phyloP scores from a whole-genome alignment of 768 basidiomycete species.

The Chalciporus chontae region DNA sequence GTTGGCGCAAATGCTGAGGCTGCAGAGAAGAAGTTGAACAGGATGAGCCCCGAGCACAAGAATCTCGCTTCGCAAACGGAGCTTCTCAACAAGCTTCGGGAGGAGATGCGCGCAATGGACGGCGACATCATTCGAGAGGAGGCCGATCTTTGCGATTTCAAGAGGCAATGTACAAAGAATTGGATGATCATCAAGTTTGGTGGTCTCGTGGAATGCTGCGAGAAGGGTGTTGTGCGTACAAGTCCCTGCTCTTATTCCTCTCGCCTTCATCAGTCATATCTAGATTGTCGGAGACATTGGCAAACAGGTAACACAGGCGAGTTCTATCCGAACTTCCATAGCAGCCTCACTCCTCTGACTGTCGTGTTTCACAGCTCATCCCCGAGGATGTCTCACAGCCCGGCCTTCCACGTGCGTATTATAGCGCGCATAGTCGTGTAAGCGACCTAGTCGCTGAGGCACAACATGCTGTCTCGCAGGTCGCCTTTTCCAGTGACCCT shows the following conservation, averaged over 20 bases:
- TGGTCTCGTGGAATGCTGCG: constrained; percentile 76
- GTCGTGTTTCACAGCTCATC: constrained; percentile 53
- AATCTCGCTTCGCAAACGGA: constrained; percentile 73
- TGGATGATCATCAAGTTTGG: constrained; percentile 88
- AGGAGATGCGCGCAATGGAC: constrained; percentile 76
- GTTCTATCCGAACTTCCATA: constrained; percentile 2
- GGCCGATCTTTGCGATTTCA: constrained; percentile 76
- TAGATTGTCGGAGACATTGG: constrained; percentile 51
- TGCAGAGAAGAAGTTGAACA: constrained; percentile 85
- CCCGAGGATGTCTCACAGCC: constrained; percentile 78
- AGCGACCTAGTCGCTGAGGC: constrained; percentile 63
- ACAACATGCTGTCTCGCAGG: constrained; percentile 48
- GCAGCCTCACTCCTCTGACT: constrained; percentile 2
- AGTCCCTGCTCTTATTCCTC: background rate
- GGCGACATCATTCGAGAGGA: constrained; percentile 83
- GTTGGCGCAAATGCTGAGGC: constrained; percentile 70
- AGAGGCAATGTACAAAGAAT: constrained; percentile 61
- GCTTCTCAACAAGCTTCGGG: constrained; percentile 60
- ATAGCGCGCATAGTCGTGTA: constrained; percentile 62
- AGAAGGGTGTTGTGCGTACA: constrained; percentile 62
- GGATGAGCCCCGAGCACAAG: constrained; percentile 90
- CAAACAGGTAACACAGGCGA: constrained; percentile 42
- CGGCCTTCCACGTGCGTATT: constrained; percentile 71
- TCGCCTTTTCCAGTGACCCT: constrained; percentile 44
- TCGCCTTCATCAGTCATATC: background rate